Evolutionary conservation across 352 stramenopile genomes (phyloP).

Genomic region (Globisporangium paroecandrum): DNA sequence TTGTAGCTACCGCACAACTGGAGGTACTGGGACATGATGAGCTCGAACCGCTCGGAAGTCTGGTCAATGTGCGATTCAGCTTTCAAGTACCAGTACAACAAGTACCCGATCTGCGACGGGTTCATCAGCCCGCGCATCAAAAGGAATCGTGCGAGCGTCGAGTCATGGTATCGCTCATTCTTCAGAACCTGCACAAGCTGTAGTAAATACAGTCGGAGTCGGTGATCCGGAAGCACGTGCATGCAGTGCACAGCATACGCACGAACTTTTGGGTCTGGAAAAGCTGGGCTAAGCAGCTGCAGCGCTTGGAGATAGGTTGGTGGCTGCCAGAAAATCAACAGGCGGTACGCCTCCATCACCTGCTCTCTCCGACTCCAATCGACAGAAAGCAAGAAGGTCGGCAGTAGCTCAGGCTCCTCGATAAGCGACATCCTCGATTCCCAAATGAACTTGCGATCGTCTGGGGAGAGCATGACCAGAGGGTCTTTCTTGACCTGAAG

Average conservation of each 20-base stretch:
- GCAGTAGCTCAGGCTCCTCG: slow-evolving; percentile 71
- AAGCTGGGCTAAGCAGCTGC: slow-evolving; percentile 81
- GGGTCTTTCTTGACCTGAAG: slow-evolving; percentile 58
- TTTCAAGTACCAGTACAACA: slow-evolving; percentile 80
- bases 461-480: slow-evolving; percentile 48
- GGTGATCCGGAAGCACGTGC: slow-evolving; percentile 80
- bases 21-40: slow-evolving; percentile 80
- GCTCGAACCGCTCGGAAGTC: slow-evolving; percentile 58
- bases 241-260: slow-evolving; percentile 90
- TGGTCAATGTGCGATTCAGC: slow-evolving; percentile 65
- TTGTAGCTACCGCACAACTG: slow-evolving; percentile 87
- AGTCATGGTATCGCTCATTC: slow-evolving; percentile 84
- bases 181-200: slow-evolving; percentile 86
- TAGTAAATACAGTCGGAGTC: slow-evolving; percentile 82
- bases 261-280: slow-evolving; percentile 90
- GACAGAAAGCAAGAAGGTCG: slow-evolving; percentile 83
- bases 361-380: slow-evolving; percentile 78
- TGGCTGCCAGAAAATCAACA: slow-evolving; percentile 75
- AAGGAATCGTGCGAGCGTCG: slow-evolving; percentile 70
- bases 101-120: slow-evolving; percentile 74
- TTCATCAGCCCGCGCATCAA: slow-evolving; percentile 74
- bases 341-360: slow-evolving; percentile 76
- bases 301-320: slow-evolving; percentile 83
- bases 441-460: slow-evolving; percentile 75
- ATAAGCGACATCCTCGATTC: slow-evolving; percentile 49